These are phyloP conservation scores for Rhipidocladum racemiflorum DNA, from an alignment of 176 grass and related monocot species.

Conservation along the genomic window DNA sequence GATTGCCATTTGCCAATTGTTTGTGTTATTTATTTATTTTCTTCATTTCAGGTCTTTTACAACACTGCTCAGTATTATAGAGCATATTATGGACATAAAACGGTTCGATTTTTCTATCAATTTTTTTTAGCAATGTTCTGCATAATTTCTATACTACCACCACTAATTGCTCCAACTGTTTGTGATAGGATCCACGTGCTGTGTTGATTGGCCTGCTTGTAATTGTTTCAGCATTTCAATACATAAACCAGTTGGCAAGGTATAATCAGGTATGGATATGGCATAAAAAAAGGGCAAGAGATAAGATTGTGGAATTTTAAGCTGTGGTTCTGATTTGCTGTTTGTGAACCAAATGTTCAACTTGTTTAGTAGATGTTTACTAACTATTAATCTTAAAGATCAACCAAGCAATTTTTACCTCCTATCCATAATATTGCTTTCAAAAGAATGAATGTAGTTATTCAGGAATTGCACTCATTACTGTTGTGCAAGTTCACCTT, in stretches of 20 bases:
- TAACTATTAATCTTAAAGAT: neutral
- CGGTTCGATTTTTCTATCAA: constrained; percentile 36
- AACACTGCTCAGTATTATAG: constrained; percentile 85
- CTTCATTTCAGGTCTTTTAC: constrained; percentile 72
- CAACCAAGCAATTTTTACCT: constrained; percentile 1
- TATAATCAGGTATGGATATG: constrained; percentile 71
- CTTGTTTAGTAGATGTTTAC: neutral
- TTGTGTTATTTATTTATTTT: neutral
- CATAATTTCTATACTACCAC: constrained; percentile 1
- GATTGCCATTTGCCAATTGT: neutral
- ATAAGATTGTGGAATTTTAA: neutral
- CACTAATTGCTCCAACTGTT: constrained; percentile 7
- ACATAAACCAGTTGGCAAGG: constrained; percentile 77
- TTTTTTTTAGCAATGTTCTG: constrained; percentile 6
- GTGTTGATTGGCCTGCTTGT: constrained; percentile 91
- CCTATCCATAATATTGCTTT: neutral
- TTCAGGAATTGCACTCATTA: neutral
- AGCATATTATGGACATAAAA: constrained; percentile 87
- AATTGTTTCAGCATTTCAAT: constrained; percentile 85
- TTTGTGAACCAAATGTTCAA: constrained; percentile 10
- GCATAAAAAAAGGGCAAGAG: constrained; percentile 14
- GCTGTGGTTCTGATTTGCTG: neutral
- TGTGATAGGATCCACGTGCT: constrained; percentile 74
- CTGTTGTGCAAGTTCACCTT: neutral
- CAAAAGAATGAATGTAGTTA: neutral